phyloP scores from a whole-genome alignment of 345 rosid genomes.

The Populus nigra region DNA sequence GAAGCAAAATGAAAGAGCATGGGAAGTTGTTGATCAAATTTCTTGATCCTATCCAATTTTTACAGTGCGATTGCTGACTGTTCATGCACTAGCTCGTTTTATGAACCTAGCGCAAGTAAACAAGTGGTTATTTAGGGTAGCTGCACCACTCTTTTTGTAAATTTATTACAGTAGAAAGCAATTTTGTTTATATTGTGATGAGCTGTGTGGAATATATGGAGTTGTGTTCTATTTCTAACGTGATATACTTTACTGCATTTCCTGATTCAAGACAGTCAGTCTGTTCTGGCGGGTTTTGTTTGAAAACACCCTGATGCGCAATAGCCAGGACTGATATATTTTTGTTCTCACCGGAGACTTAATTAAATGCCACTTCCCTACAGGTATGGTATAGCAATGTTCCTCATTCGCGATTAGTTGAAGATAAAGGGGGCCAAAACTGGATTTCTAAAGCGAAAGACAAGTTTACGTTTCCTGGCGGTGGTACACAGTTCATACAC shows the following conservation, averaged over 20 bases:
- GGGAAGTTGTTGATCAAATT: no score
- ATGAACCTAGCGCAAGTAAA: not conserved
- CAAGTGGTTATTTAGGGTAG: not conserved
- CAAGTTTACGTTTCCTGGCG: slow-evolving; percentile 94
- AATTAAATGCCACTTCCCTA: slow-evolving; percentile 15
- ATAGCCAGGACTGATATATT: not conserved
- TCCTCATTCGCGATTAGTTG: slow-evolving; percentile 79
- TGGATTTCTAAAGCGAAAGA: slow-evolving; percentile 74
- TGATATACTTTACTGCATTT: not conserved
- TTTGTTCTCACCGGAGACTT: not conserved
- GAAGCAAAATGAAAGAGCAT: not conserved
- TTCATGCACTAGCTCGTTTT: not conserved
- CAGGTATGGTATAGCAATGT: slow-evolving; percentile 91
- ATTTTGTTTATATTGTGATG: not conserved
- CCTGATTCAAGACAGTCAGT: not conserved
- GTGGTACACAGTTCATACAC: slow-evolving; percentile 96
- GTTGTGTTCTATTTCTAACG: not conserved
- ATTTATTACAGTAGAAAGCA: not conserved
- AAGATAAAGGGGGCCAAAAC: slow-evolving; percentile 96
- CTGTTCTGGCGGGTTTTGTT: not conserved
- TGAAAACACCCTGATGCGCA: not conserved
- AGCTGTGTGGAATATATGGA: not conserved
- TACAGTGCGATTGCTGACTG: no score
- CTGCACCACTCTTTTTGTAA: not conserved
- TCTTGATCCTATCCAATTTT: no score